These are phyloP conservation scores for Salix arbutifolia DNA, from an alignment of 345 rosid species.

Conservation along the genomic window DNA sequence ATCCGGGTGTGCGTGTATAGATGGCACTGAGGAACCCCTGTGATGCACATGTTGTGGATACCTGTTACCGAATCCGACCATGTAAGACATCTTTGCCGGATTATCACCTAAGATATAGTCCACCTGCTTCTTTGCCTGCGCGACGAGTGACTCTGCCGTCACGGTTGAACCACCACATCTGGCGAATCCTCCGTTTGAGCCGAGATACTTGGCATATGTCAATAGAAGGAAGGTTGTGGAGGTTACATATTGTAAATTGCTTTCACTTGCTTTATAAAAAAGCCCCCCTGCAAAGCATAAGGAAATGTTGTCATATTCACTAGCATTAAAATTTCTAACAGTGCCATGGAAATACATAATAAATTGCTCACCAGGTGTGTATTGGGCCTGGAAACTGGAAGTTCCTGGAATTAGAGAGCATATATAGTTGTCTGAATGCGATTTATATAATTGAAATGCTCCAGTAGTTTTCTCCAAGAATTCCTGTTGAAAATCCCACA, in stretches of 20 bases:
- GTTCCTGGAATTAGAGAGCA: constrained; percentile 64
- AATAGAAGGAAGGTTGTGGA: constrained; percentile 74
- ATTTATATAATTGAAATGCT: constrained; percentile 51
- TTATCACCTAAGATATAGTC: constrained; percentile 85
- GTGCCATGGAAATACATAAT: background rate
- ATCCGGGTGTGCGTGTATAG: constrained; percentile 59
- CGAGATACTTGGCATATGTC: constrained; percentile 77
- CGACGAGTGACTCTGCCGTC: constrained; percentile 34
- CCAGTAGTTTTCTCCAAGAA: constrained; percentile 42
- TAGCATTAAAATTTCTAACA: background rate
- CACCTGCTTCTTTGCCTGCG: constrained; percentile 64
- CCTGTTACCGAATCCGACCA: constrained; percentile 81
- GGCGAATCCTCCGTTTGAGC: constrained; percentile 35
- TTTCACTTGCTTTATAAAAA: constrained; percentile 80
- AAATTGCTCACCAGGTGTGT: constrained; percentile 47
- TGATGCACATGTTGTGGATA: constrained; percentile 80
- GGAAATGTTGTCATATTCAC: background rate
- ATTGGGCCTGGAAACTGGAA: constrained; percentile 53
- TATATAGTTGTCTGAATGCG: constrained; percentile 68
- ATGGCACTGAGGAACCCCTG: constrained; percentile 82
- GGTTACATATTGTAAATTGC: constrained; percentile 98
- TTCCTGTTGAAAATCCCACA: constrained; percentile 30
- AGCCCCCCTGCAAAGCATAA: constrained; percentile 54
- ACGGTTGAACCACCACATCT: constrained; percentile 40
- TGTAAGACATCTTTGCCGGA: constrained; percentile 73